phyloP scores from a whole-genome alignment of 108 stramenopile genomes.

The Cylindrotheca closterium region DNA sequence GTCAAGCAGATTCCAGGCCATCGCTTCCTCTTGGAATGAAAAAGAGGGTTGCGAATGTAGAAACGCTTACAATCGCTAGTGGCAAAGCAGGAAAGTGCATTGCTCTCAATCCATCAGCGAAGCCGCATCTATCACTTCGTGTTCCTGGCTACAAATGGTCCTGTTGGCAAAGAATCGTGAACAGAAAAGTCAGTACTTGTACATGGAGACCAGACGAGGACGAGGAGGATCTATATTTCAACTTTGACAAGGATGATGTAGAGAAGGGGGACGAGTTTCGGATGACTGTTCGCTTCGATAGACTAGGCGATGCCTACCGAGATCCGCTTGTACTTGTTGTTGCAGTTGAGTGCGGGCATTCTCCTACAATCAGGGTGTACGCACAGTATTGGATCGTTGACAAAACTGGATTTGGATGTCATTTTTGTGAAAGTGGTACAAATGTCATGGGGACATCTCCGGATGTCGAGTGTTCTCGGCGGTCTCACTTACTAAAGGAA shows the following conservation, averaged over 20 bases:
- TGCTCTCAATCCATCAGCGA: conserved; percentile 65
- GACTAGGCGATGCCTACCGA: conserved; percentile 36
- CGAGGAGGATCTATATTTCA: conserved; percentile 53
- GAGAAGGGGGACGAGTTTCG: conserved; percentile 62
- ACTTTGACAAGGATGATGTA: conserved; percentile 38
- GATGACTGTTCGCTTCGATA: conserved; percentile 57
- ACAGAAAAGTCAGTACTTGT: conserved; percentile 41
- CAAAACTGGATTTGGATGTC: conserved; percentile 74
- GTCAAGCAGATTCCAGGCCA: conserved; percentile 35
- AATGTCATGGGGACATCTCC: conserved; percentile 59
- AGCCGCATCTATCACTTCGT: conserved; percentile 69
- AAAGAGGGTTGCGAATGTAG: conserved; percentile 31
- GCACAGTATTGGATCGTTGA: conserved; percentile 84
- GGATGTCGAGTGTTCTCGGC: conserved; percentile 53
- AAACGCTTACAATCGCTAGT: conserved; percentile 38
- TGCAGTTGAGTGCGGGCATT: conserved; percentile 66
- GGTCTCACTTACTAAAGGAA: conserved; percentile 44
- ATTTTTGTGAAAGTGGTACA: conserved; percentile 60
- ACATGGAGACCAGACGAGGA: conserved; percentile 70
- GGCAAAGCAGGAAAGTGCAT: conserved; percentile 61
- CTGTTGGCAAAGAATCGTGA: conserved; percentile 70
- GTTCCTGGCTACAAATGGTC: conserved; percentile 81
- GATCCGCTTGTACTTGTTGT: conserved; percentile 63
- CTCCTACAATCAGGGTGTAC: conserved; percentile 60
- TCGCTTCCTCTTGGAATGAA: conserved; percentile 35